Evolutionary conservation across 139 green algal species (phyloP).

Genomic region (Ettlia oleoabundans): DNA sequence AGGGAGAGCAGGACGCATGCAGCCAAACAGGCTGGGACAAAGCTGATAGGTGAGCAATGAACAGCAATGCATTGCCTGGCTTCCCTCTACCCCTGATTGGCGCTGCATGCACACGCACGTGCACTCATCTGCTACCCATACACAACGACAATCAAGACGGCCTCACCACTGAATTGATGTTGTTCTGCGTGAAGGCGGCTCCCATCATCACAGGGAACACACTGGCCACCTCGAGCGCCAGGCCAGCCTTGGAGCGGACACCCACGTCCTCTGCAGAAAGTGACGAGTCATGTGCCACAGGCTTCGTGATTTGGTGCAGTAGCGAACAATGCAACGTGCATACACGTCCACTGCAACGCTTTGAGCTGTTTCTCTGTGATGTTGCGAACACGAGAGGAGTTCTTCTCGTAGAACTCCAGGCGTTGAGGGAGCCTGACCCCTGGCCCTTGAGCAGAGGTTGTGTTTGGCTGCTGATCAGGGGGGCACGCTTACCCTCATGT

Average conservation of each 20-base stretch:
- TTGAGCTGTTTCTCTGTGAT: too few relatives aligned
- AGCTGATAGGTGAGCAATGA: too few relatives aligned
- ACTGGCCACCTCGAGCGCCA: neutral
- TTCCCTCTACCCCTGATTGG: too few relatives aligned
- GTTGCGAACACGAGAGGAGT: too few relatives aligned
- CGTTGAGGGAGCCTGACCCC: neutral
- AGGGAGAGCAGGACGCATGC: neutral
- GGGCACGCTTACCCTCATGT: neutral
- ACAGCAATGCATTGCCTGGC: neutral
- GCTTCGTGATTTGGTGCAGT: too few relatives aligned
- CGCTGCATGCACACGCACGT: too few relatives aligned
- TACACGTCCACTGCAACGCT: too few relatives aligned
- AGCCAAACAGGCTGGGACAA: neutral
- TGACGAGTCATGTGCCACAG: too few relatives aligned
- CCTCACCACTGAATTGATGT: conserved; percentile 29
- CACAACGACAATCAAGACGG: neutral
- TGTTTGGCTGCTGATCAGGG: neutral
- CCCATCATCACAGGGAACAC: conserved; percentile 20
- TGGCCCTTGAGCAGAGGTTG: neutral
- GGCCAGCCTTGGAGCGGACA: neutral
- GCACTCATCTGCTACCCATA: neutral
- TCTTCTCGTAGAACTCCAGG: too few relatives aligned
- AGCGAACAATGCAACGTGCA: too few relatives aligned
- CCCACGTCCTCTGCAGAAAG: too few relatives aligned
- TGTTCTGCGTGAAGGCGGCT: conserved; percentile 21